Conservation (phyloP, 225 moss, liverwort and hornwort species). For the Marchantia polymorpha region DNA sequence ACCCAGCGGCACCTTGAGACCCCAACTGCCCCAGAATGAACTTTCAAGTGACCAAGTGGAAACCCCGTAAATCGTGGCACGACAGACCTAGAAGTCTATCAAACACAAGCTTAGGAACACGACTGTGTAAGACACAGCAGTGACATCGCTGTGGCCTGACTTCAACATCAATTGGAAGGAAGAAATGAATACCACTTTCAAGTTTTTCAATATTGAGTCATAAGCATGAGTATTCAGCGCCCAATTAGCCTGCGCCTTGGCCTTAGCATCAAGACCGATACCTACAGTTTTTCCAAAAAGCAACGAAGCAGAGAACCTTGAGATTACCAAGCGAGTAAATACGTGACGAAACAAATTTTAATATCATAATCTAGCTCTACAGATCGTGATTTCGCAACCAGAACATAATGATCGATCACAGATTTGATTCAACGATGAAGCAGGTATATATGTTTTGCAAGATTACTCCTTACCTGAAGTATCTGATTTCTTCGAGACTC, state of each 20-base stretch:
- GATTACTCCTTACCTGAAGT: constrained; percentile 41
- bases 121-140: background rate
- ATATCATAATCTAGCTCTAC: background rate
- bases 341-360: no score
- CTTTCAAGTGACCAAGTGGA: no score
- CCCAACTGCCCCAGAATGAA: no score
- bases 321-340: background rate
- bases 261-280: constrained; percentile 73
- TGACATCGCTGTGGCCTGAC: background rate
- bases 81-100: no score
- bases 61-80: no score
- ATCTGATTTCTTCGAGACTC: constrained; percentile 66
- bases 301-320: background rate
- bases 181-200: constrained; percentile 67
- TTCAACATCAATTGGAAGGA: background rate
- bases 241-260: constrained; percentile 74
- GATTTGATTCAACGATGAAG: background rate
- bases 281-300: constrained; percentile 28
- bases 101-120: no score
- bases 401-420: background rate
- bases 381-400: background rate
- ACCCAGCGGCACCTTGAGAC: no score
- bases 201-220: constrained; percentile 77
- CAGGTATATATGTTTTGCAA: no score
- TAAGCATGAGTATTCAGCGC: constrained; percentile 80